Evolutionary conservation across 2,329 filamentous ascomycete species (phyloP).

Genomic region (Xylariaceae sp.): DNA sequence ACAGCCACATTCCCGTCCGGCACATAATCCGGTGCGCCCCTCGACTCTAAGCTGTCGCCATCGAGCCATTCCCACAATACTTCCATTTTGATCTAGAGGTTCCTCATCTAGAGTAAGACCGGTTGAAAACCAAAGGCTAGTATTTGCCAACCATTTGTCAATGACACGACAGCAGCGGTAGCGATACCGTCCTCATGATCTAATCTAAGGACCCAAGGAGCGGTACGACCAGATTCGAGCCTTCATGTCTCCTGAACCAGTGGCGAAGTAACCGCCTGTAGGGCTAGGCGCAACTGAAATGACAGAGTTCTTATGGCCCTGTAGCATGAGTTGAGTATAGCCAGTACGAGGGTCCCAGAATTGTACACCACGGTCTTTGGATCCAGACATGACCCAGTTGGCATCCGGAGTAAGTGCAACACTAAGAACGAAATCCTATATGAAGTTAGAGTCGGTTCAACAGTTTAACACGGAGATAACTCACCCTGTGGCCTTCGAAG

Average conservation of each 20-base stretch:
- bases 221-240: slow-evolving; percentile 94
- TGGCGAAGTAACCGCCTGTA: slow-evolving; percentile 83
- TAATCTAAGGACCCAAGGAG: slow-evolving; percentile 35
- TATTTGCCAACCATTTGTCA: too few relatives aligned
- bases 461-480: slow-evolving; percentile 24
- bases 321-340: slow-evolving; percentile 94
- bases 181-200: neutral
- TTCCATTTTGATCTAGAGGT: too few relatives aligned
- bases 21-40: too few relatives aligned
- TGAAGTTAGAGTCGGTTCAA: slow-evolving; percentile 25
- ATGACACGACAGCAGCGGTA: too few relatives aligned
- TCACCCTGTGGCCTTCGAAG: slow-evolving; percentile 91
- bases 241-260: slow-evolving; percentile 95
- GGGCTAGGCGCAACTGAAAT: slow-evolving; percentile 96
- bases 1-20: too few relatives aligned
- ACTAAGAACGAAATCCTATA: slow-evolving; percentile 88
- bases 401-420: slow-evolving; percentile 93
- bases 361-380: slow-evolving; percentile 94
- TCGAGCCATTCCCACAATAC: too few relatives aligned
- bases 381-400: slow-evolving; percentile 93
- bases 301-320: slow-evolving; percentile 98
- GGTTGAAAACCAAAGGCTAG: too few relatives aligned
- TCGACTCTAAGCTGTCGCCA: too few relatives aligned
- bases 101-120: too few relatives aligned
- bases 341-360: slow-evolving; percentile 98